phyloP scores from a whole-genome alignment of 257 asterid genomes.

The Datura wrightii region DNA sequence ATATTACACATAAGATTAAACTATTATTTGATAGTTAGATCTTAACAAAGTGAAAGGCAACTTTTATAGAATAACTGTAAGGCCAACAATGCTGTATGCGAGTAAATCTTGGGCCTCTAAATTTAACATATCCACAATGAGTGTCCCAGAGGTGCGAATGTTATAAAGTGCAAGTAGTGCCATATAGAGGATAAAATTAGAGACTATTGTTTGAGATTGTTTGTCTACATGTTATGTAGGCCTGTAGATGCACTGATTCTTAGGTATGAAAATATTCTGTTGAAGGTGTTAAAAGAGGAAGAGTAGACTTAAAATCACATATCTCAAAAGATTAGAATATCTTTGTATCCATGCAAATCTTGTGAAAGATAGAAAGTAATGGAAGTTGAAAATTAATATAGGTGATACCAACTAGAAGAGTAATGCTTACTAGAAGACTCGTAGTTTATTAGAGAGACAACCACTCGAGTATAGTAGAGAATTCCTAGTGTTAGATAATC shows the following conservation, averaged over 20 bases:
- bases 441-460: neutral
- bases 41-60: neutral
- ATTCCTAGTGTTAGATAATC: neutral
- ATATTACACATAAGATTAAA: too few species aligned
- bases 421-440: neutral
- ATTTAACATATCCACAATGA: neutral
- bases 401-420: constrained; percentile 1
- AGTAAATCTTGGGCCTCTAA: neutral
- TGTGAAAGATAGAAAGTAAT: neutral
- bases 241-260: neutral
- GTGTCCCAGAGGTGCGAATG: neutral
- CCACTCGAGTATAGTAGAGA: neutral
- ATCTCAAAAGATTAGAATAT: neutral
- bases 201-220: neutral
- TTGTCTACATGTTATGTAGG: neutral
- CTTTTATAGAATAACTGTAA: neutral
- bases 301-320: neutral
- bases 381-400: neutral
- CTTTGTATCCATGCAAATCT: neutral
- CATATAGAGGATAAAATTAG: neutral
- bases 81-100: neutral
- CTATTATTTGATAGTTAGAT: neutral
- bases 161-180: neutral
- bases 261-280: neutral
- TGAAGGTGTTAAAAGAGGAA: neutral